phyloP scores from a whole-genome alignment of 2,329 filamentous ascomycete species.

The Aureobasidium musti region DNA sequence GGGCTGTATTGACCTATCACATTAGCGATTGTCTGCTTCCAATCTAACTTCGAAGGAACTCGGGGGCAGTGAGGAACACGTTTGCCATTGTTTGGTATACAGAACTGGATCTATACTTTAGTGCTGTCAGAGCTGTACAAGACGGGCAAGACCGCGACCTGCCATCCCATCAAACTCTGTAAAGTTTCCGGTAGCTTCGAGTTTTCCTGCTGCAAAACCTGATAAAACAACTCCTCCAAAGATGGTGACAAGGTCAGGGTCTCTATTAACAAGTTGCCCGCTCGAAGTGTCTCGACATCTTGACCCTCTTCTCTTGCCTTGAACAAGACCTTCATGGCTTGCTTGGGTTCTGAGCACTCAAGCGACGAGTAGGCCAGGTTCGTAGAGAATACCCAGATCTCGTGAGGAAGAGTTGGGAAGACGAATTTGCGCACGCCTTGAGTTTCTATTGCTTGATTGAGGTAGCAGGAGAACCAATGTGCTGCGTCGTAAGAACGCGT shows the following conservation, averaged over 20 bases:
- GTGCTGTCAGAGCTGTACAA: background rate
- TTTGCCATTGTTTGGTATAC: too few species aligned
- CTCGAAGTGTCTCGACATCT: conserved; percentile 37
- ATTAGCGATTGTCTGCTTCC: too few species aligned
- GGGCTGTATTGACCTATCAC: too few species aligned
- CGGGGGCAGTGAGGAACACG: too few species aligned
- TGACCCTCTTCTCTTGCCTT: conserved; percentile 43
- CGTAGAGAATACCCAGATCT: conserved; percentile 62
- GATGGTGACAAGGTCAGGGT: conserved; percentile 44
- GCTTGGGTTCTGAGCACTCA: conserved; percentile 43
- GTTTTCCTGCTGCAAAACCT: conserved; percentile 20
- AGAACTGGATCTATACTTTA: background rate
- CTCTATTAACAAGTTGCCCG: conserved; percentile 50
- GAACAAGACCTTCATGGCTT: conserved; percentile 61
- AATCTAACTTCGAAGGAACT: too few species aligned
- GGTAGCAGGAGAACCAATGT: conserved; percentile 57
- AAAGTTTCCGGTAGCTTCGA: conserved; percentile 25
- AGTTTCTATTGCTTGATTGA: conserved; percentile 59
- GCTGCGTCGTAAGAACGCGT: conserved; percentile 34
- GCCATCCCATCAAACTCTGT: conserved; percentile 28
- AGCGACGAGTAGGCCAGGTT: conserved; percentile 59
- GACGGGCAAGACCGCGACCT: conserved; percentile 27
- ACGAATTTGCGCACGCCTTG: conserved; percentile 59
- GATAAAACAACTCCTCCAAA: conserved; percentile 25
- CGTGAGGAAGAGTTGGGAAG: conserved; percentile 56